Percentiles rank a stretch among this genome's conserved stretches.
Evolutionary conservation across 345 rosid species (phyloP).

Genomic region (Crucihimalaya himalaica): DNA sequence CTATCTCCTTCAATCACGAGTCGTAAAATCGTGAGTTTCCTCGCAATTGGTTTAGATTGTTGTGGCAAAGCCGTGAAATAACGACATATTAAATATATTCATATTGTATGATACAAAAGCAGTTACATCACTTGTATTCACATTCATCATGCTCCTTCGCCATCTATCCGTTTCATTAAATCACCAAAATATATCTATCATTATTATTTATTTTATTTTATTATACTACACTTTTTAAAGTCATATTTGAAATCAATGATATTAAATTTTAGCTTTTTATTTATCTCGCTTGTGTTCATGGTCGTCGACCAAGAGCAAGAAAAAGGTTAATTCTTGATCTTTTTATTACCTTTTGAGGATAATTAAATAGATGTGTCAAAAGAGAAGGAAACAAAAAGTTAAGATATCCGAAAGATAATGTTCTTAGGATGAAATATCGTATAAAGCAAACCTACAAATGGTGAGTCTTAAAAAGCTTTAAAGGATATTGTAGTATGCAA

Average conservation of each 20-base stretch:
- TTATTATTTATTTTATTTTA: neutral
- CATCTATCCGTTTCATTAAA: conserved; percentile 33
- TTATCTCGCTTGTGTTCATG: conserved; percentile 12
- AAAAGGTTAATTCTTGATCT: conserved; percentile 18
- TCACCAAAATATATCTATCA: neutral
- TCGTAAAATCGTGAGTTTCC: conserved; percentile 26
- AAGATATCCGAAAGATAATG: conserved; percentile 22
- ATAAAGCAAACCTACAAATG: conserved; percentile 29
- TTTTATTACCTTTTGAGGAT: conserved; percentile 17
- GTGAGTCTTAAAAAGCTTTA: conserved; percentile 24
- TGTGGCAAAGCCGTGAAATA: conserved; percentile 30
- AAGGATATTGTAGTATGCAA: conserved; percentile 31
- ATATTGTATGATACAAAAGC: conserved; percentile 24
- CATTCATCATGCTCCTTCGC: conserved; percentile 40
- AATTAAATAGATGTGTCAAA: conserved; percentile 15
- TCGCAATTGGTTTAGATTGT: conserved; percentile 35
- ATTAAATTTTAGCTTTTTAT: neutral
- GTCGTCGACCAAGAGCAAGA: conserved; percentile 30
- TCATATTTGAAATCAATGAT: neutral
- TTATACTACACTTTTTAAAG: neutral
- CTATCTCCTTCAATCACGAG: conserved; percentile 15
- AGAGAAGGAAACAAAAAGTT: conserved; percentile 19
- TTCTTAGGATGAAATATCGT: conserved; percentile 3
- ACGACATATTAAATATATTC: conserved; percentile 36
- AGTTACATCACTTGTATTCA: conserved; percentile 38